Base-by-base conservation (phyloP, 495 filamentous ascomycete species). In the Annulohypoxylon moriforme region DNA sequence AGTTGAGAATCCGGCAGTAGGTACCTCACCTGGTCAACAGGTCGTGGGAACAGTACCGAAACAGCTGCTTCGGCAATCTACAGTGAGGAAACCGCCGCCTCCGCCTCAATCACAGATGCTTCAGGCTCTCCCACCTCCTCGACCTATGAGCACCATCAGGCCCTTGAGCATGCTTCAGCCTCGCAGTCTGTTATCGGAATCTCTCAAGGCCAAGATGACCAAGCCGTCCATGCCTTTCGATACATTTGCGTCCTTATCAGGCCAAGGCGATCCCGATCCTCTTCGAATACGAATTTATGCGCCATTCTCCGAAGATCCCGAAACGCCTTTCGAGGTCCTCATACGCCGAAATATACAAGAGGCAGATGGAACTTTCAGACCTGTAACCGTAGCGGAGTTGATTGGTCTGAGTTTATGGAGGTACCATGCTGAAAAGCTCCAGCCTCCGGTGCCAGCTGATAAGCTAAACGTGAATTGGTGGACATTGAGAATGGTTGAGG, bases 401-500 rank as follows among this genome's bases (percentile, higher is more conserved):
- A 98, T 99, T 75, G 96, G 96, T 2, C 84, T 97, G 57, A 91
- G 90, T 44, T 81, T 99, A 1, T 98, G 92, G 89, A 85, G 91
- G 69, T 98, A 97, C 75, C 85, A 88, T 52, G 91, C 97, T 64
- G 94, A 98, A 73, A 88, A 90, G 34, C 83, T 90, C 24, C 87
- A 92, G 67, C 96, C 96, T 13, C 60, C 86, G 1, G 84, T 98
- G 11, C 84, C 88, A 1, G 81, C 83, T 16, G 85, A 88, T 29
- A 92, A 93, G 74, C 80, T 91, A 31, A 95, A 93, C 63, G 91
- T 97, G 53, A 98, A 98, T 73, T 88, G 89, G 75, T 99, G 96
- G 95, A 91, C 90, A 9, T 81, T 99, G 14, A 86, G 94, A 29
- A 97, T 99, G 92, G 93, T 98, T 7, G 96, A 99, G 71, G 86